A percentile compares a stretch with the other conserved stretches of the same genome.
phyloP scores from a whole-genome alignment of 75 land plant genomes.

The Azolla pinnata region DNA sequence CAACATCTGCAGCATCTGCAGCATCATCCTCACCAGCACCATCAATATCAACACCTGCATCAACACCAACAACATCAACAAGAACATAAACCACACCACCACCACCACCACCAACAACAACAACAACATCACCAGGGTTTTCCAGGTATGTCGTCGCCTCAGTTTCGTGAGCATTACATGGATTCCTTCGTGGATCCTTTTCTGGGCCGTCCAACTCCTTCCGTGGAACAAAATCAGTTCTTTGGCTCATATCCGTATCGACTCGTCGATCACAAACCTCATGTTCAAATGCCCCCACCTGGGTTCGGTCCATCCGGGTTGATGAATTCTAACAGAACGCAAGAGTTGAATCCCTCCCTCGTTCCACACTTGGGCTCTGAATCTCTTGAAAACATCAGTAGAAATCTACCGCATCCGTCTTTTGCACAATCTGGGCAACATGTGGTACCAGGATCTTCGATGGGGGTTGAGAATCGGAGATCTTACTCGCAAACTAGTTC shows the following conservation, averaged over 20 bases:
- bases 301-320: too few species aligned
- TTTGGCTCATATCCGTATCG: constrained; percentile 2
- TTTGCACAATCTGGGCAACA: too few species aligned
- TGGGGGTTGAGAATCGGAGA: too few species aligned
- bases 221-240: constrained; percentile 14
- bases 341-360: too few species aligned
- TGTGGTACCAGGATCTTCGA: too few species aligned
- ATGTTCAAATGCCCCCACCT: too few species aligned
- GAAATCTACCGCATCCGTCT: too few species aligned
- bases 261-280: too few species aligned
- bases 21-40: constrained; percentile 10
- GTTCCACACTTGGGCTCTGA: too few species aligned
- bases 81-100: constrained; percentile 6
- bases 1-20: neutral
- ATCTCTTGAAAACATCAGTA: too few species aligned
- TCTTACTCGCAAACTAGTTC: too few species aligned
- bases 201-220: constrained; percentile 8
- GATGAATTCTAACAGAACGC: too few species aligned
- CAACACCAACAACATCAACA: constrained; percentile 6
- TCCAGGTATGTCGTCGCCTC: constrained; percentile 2
- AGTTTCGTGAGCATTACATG: neutral
- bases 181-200: neutral
- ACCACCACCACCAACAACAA: constrained; percentile 15
- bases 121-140: constrained; percentile 1
- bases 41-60: constrained; percentile 12